Base-by-base conservation (phyloP, 1,284 basidiomycete genomes). In the Phylloporus gajari region DNA sequence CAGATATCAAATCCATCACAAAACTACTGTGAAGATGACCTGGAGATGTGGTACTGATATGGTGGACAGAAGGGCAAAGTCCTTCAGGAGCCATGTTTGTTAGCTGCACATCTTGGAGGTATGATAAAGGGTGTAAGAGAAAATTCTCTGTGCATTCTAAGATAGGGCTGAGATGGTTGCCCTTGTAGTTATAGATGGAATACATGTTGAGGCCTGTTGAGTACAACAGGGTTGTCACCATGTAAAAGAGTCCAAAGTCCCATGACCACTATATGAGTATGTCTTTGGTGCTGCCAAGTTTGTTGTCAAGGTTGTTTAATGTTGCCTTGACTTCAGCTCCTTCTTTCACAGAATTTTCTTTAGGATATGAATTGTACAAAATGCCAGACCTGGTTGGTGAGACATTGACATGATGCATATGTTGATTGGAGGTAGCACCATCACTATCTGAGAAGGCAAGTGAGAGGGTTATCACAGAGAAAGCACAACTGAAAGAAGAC, bases 281-380 rank as follows among this genome's bases (percentile, higher is more conserved):
- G 67, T 90, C 88, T 77, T 93, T 90, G 0, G 90, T 87, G 63
- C 88, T 85, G 72, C 90, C 87, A 38, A 93, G 80, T 70, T 94
- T 90, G 60, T 92, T 84, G 72, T 94, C 91, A 35, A 94, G 82
- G 70, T 88, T 86, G 68, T 86, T 90, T 61, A 94, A 86, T 21
- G 89, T 86, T n/a, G 88, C 90, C 80, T 93, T 92, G 32, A 94
- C n/a, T n/a, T n/a, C n/a, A n/a, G n/a, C n/a, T n/a, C 92, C 80
- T 60, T 88, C 88, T 72, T 82, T 80, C 27, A 86, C 68, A 2
- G 87, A 88, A 73, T 86, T 83, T 69, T 86, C 87, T 72, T 87
- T 85, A 1, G 81, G 76, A 70, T 88, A 86, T 4, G 79, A 78
- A 65, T 85, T 75, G 48, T 80, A 82, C 67, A n/a, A n/a, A n/a